phyloP scores from a whole-genome alignment of 495 filamentous ascomycete genomes.

The Lepraria neglecta region DNA sequence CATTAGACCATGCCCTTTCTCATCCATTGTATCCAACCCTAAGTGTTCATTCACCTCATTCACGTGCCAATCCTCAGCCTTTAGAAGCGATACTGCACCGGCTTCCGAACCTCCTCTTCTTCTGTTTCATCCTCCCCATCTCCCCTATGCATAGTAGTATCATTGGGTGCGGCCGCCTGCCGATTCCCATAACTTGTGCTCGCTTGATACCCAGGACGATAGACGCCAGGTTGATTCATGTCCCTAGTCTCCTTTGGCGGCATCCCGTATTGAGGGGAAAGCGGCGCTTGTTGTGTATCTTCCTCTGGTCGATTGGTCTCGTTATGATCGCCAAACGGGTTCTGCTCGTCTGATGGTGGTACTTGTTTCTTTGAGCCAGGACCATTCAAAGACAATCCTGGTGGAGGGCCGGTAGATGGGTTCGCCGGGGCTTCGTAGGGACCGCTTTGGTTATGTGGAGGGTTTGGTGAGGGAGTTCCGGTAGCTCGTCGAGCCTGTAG shows the following conservation, averaged over 20 bases:
- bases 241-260: constrained; percentile 14
- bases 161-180: constrained; percentile 9
- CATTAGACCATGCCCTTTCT: constrained; percentile 1
- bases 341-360: constrained; percentile 12
- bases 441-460: constrained; percentile 2
- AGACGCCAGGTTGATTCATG: constrained; percentile 5
- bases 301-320: constrained; percentile 1
- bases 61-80: not conserved
- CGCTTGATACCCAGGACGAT: constrained; percentile 11
- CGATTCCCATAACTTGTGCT: constrained; percentile 14
- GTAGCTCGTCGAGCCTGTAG: constrained; percentile 54
- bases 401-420: constrained; percentile 8
- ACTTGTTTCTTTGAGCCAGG: constrained; percentile 9
- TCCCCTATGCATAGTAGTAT: constrained; percentile 3
- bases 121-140: constrained; percentile 1
- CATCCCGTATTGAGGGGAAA: constrained; percentile 17
- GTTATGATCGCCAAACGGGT: constrained; percentile 23
- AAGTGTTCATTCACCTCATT: not conserved
- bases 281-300: constrained; percentile 5
- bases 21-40: not conserved
- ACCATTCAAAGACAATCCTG: not conserved
- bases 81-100: constrained; percentile 22
- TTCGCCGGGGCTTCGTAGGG: constrained; percentile 15
- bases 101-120: constrained; percentile 12
- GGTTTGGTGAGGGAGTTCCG: constrained; percentile 6